Base-by-base conservation (phyloP, 441 rosid species). In the Aquilaria agallochum region DNA sequence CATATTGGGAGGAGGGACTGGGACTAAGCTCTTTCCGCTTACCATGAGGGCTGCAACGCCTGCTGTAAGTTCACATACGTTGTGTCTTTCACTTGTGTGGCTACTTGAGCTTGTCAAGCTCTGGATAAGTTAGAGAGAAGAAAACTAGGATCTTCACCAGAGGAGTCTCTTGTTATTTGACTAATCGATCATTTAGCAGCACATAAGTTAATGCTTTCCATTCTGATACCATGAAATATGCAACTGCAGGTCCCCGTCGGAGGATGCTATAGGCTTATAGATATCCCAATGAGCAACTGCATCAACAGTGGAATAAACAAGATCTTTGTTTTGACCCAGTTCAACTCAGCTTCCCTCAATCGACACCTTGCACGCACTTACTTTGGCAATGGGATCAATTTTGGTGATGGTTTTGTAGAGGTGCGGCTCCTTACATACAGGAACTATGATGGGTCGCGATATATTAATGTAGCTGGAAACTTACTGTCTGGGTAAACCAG, bases 351-450 rank as follows among this genome's bases (percentile, higher is more conserved):
- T 69, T 86, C 97, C 65, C 98, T 95, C 30, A 92, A 95, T 68
- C 88, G 98, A 44, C 96, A 95, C 71, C 57, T 95, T 61, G 91
- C 96, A 0, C 88, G 92, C 51, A 92, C 97, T 14, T 95, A 92
- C 70, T 88, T 75, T 55, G 98, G 96, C 53, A 92, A 95, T 69
- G 98, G 96, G 13, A 59, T 85, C 30, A 95, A 76, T 78, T 95
- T 88, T 67, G 98, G 97, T 11, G 98, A 85, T 72, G 99, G 97
- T 61, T 92, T 86, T 56, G 99, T 95, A 30, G 98, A 95, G 99
- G 98, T 90, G 81, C 53, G 47, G 46, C 36, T 50, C 53, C 50
- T 58, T 47, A 8, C 55, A 20, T 20, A 20, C 20, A 13, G n/a
- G 51, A 59, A 47, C 13, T 47, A 59, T 12, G 53, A 47, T 31